Percentiles rank a stretch among this genome's conserved stretches.
Evolutionary conservation across 768 basidiomycete genomes (phyloP).

Genomic region (Kwoniella dejecticola): DNA sequence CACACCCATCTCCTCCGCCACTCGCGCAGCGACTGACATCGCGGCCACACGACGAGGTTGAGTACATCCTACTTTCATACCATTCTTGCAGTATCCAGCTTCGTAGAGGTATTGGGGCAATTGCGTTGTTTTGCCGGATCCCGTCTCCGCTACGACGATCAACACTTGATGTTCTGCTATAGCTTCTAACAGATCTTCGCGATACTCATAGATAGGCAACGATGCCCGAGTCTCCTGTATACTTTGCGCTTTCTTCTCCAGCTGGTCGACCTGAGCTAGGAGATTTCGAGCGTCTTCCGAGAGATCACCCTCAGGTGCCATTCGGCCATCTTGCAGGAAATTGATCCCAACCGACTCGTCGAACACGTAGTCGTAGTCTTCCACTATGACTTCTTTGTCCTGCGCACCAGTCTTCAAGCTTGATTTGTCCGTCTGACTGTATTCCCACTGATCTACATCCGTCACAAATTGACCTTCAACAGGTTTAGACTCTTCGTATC

Average conservation of each 20-base stretch:
- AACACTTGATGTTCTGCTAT: slow-evolving; percentile 90
- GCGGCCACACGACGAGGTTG: slow-evolving; percentile 98
- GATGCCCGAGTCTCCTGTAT: slow-evolving; percentile 94
- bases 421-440: slow-evolving; percentile 81
- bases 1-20: slow-evolving; percentile 97
- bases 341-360: slow-evolving; percentile 96
- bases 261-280: slow-evolving; percentile 84
- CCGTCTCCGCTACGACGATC: slow-evolving; percentile 97
- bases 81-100: slow-evolving; percentile 86
- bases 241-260: slow-evolving; percentile 67
- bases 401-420: slow-evolving; percentile 87
- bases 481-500: slow-evolving; percentile 78
- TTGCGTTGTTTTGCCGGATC: slow-evolving; percentile 98
- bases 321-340: slow-evolving; percentile 76
- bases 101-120: slow-evolving; percentile 97
- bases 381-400: slow-evolving; percentile 79
- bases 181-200: slow-evolving; percentile 83
- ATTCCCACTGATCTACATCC: slow-evolving; percentile 97
- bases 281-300: slow-evolving; percentile 82
- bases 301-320: slow-evolving; percentile 65
- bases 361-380: slow-evolving; percentile 95
- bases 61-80: slow-evolving; percentile 83
- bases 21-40: slow-evolving; percentile 98
- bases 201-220: slow-evolving; percentile 85
- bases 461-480: slow-evolving; percentile 89